A percentile compares a stretch with the other conserved stretches of the same genome.
These are phyloP conservation scores for Neocatenulostroma microsporum DNA, from an alignment of 2,329 filamentous ascomycete genomes.

Conservation along the genomic window DNA sequence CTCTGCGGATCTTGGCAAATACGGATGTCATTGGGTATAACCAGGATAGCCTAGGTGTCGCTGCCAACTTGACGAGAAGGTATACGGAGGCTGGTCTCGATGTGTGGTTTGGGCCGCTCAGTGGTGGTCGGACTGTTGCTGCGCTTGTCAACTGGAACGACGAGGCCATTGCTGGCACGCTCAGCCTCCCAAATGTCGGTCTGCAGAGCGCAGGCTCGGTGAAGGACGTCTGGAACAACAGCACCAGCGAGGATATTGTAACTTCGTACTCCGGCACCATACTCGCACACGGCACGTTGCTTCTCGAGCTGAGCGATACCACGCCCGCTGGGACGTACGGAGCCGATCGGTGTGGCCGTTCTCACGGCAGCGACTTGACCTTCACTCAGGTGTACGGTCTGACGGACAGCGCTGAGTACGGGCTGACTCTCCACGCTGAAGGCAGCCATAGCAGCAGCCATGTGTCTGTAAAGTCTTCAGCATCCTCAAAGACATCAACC, in stretches of 20 bases:
- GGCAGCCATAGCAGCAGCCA: not conserved
- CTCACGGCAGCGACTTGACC: not conserved
- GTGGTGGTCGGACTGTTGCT: slow-evolving; percentile 36
- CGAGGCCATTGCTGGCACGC: no score
- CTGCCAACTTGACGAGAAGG: slow-evolving; percentile 27
- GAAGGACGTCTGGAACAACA: no score
- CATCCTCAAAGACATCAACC: not conserved
- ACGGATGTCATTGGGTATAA: slow-evolving; percentile 37
- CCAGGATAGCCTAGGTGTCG: slow-evolving; percentile 28
- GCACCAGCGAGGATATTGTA: no score
- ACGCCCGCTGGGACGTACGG: slow-evolving; percentile 19
- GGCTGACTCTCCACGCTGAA: slow-evolving; percentile 17
- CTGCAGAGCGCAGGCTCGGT: no score
- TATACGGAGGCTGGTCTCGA: slow-evolving; percentile 46
- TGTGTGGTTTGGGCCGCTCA: slow-evolving; percentile 45
- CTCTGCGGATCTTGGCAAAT: slow-evolving; percentile 33
- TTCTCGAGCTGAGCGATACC: slow-evolving; percentile 27
- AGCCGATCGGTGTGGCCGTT: slow-evolving; percentile 13
- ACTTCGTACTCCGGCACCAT: no score
- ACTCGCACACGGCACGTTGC: no score
- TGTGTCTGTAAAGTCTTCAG: not conserved
- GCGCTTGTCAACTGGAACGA: no score
- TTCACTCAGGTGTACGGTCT: slow-evolving; percentile 22
- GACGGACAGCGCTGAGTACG: slow-evolving; percentile 24
- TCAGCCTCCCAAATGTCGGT: no score